Evolutionary conservation across 768 basidiomycete genomes (phyloP).

Genomic region (Candolleomyces eurysporus): DNA sequence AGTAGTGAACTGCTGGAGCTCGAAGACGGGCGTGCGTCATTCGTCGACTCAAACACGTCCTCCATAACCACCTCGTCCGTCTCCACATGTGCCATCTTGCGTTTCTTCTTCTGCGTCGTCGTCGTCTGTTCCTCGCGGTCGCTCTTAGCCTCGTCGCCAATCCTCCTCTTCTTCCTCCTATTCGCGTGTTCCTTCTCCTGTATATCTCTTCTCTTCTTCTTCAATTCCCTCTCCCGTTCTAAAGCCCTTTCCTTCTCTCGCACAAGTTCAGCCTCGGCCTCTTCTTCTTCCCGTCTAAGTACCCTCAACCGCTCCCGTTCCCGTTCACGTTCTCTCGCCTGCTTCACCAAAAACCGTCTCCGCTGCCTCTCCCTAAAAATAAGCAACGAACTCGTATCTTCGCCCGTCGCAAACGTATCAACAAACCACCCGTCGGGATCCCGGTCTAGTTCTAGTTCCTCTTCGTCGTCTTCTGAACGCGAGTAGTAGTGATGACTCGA

Average conservation of each 20-base stretch:
- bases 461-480: neutral
- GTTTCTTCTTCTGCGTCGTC: neutral
- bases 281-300: neutral
- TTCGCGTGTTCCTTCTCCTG: neutral
- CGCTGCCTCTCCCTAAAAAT: slow-evolving; percentile 2
- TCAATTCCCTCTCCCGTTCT: neutral
- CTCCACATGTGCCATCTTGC: neutral
- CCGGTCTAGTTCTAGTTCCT: neutral
- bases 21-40: neutral
- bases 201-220: neutral
- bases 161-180: neutral
- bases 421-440: neutral
- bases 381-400: neutral
- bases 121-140: too few species aligned
- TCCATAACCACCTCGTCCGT: neutral
- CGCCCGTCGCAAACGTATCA: neutral
- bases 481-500: neutral
- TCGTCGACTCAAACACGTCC: neutral
- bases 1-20: neutral
- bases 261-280: neutral
- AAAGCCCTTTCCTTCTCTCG: neutral
- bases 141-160: too few species aligned
- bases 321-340: neutral
- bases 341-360: neutral
- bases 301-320: neutral